Conservation (phyloP, 2,329 filamentous ascomycete genomes). For the Arachnomyces sp. region DNA sequence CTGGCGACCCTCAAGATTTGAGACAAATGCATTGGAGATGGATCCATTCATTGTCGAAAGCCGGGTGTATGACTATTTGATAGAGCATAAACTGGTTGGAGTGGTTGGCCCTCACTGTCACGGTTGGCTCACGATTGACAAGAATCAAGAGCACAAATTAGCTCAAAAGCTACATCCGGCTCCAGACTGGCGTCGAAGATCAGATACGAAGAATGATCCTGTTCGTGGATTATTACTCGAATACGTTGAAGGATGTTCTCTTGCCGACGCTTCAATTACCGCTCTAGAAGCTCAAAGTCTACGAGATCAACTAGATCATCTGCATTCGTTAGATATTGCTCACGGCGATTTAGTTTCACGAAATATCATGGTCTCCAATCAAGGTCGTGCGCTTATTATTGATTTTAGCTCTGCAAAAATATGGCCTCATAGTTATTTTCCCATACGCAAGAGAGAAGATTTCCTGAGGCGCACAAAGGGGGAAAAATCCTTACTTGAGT, state of each 20-base stretch:
- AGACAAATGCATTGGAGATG: conserved; percentile 3
- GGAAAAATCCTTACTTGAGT: background rate
- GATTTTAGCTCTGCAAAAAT: conserved; percentile 3
- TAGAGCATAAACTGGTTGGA: conserved; percentile 4
- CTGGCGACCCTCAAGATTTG: conserved; percentile 6
- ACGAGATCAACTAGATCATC: conserved; percentile 4
- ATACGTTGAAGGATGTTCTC: conserved; percentile 4
- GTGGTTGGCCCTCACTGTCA: conserved; percentile 7
- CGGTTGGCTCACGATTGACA: conserved; percentile 7
- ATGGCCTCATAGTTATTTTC: conserved; percentile 1
- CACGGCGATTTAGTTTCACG: conserved; percentile 3
- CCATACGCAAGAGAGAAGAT: background rate
- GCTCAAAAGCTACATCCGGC: background rate
- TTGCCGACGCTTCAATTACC: conserved; percentile 1
- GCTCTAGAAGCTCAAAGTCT: conserved; percentile 1
- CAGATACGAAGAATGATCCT: conserved; percentile 4
- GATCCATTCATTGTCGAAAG: conserved; percentile 10
- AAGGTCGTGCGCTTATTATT: conserved; percentile 3
- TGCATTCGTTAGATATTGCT: conserved; percentile 5
- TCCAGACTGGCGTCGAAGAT: conserved; percentile 3
- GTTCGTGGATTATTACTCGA: conserved; percentile 6
- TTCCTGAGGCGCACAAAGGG: background rate
- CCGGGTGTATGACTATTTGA: conserved; percentile 8
- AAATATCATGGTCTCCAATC: conserved; percentile 8
- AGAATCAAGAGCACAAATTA: background rate